Base-by-base conservation (phyloP, 2,329 filamentous ascomycete species). In the Trichophyton verrucosum region DNA sequence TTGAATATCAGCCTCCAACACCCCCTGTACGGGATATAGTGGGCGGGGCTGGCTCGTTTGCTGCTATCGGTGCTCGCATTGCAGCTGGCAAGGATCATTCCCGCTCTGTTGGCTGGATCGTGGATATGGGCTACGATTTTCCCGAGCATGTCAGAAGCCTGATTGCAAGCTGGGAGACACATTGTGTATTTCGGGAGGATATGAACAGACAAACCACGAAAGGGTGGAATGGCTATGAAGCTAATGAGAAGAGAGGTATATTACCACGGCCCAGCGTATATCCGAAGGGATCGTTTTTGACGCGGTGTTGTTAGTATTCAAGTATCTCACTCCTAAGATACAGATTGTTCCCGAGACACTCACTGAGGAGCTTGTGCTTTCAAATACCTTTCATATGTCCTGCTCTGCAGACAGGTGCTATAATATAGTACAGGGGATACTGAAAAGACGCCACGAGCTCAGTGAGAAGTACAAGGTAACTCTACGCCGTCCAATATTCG, bases 41-140 rank as follows among this genome's bases (percentile, higher is more conserved):
- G n/a, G 94, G 94, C 59, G 94, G 94, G 24, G 94, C 88, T 30
- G 94, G 91, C 27, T 83, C 91, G 1, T 97, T 89, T 72, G 86
- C 88, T 7, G 90, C 91, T 6, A 78, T 97, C 5, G 94, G 94
- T 20, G 94, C 94, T 17, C 88, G 94, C 36, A 79, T 99, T 57
- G 87, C 96, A 71, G 92, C 90, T 3, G 88, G 89, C 1, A 76
- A 80, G 36, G 80, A 84, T 2, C 67, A 79, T 53, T 88, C 89
- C 22, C 79, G 77, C 42, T 80, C 82, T 1, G 84, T 97, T 4
- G 90, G 89, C 64, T 97, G 91, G 91, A 86, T 97, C 64, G 84
- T 97, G 49, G 92, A 99, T 73, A 83, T 85, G 68, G 94, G 94
- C 33, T 86, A 83, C 15, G 94, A 97, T 74, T 97, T 97, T 66